Conservation (phyloP, 345 rosid species). For the Triadica sebifera region DNA sequence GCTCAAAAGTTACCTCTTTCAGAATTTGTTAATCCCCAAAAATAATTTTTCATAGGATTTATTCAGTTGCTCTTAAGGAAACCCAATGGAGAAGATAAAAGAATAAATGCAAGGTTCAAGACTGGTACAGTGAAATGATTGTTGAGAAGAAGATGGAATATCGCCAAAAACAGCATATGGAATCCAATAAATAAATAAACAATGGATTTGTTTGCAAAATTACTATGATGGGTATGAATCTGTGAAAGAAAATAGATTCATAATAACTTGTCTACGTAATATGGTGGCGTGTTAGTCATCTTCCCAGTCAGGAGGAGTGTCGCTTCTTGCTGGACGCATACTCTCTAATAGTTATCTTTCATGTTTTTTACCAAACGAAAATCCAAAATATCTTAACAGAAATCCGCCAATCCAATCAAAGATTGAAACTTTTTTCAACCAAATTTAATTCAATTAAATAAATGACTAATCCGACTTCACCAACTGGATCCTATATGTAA, state of each 20-base stretch:
- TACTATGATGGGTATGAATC: slow-evolving; percentile 30
- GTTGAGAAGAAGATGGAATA: slow-evolving; percentile 31
- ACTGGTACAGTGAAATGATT: slow-evolving; percentile 30
- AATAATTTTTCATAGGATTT: slow-evolving; percentile 18
- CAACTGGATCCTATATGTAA: slow-evolving; percentile 33
- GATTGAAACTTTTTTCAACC: neutral
- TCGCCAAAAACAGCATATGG: slow-evolving; percentile 30
- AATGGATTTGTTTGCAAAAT: neutral
- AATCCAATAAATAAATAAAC: neutral
- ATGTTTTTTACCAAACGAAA: slow-evolving; percentile 25
- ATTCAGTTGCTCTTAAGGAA: slow-evolving; percentile 29
- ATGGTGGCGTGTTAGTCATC: slow-evolving; percentile 40
- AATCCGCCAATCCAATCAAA: slow-evolving; percentile 33
- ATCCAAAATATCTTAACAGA: slow-evolving; percentile 16
- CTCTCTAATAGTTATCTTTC: slow-evolving; percentile 14
- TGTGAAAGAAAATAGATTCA: slow-evolving; percentile 2
- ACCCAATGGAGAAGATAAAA: neutral
- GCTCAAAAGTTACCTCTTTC: slow-evolving; percentile 18
- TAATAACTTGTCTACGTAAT: slow-evolving; percentile 25
- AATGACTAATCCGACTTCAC: slow-evolving; percentile 34
- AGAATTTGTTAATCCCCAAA: slow-evolving; percentile 20
- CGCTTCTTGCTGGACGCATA: slow-evolving; percentile 26
- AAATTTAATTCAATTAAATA: slow-evolving; percentile 20
- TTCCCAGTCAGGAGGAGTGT: slow-evolving; percentile 41
- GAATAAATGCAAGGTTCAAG: slow-evolving; percentile 10